phyloP scores from a whole-genome alignment of 345 rosid genomes.

The Aegle marmelos region DNA sequence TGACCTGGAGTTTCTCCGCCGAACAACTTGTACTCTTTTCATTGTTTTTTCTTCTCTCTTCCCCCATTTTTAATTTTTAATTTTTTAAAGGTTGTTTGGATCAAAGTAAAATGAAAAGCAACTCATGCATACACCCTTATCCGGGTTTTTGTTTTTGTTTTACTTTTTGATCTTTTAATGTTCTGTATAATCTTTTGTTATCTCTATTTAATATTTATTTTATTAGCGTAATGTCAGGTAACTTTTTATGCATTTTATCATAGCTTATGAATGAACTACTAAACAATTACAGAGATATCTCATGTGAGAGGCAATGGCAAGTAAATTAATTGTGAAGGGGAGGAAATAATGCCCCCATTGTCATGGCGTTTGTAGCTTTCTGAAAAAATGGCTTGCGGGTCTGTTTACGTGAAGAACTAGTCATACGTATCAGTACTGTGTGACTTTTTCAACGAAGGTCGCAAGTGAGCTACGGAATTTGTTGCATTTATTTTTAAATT shows the following conservation, averaged over 20 bases:
- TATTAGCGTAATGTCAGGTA: not conserved
- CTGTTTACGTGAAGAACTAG: no score
- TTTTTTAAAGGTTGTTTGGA: conserved; percentile 6
- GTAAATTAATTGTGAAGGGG: no score
- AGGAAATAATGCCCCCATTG: no score
- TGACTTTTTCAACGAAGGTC: no score
- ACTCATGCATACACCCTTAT: not conserved
- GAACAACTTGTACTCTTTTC: not conserved
- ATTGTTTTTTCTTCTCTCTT: not conserved
- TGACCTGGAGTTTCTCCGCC: conserved; percentile 4
- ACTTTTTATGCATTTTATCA: no score
- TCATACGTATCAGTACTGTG: no score
- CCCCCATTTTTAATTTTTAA: not conserved
- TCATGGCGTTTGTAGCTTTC: no score
- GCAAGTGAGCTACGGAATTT: no score
- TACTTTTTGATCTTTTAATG: not conserved
- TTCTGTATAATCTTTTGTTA: not conserved
- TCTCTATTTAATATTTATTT: not conserved
- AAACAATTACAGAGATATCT: no score
- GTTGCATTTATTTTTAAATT: no score
- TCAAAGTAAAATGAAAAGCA: not conserved
- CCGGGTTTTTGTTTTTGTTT: not conserved
- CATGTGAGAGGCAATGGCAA: no score
- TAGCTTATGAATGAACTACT: not conserved
- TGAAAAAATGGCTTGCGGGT: no score